A percentile compares a stretch with the other conserved stretches of the same genome.
Evolutionary conservation across 805 yeast genomes (phyloP).

Genomic region (Teunomyces stri): DNA sequence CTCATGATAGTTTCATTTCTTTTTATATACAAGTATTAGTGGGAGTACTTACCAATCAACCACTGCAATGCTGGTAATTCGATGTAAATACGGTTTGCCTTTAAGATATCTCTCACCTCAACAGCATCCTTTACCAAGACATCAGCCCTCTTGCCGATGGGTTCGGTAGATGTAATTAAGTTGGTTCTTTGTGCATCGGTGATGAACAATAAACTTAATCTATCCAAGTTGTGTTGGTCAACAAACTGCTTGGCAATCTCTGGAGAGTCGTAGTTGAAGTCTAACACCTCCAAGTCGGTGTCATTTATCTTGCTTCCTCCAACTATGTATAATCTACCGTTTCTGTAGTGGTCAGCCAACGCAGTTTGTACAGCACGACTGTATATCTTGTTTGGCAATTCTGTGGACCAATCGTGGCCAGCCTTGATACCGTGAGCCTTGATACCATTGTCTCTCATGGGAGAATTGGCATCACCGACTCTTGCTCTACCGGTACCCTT

Average conservation of each 20-base stretch:
- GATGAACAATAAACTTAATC: slow-evolving; percentile 63
- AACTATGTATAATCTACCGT: slow-evolving; percentile 68
- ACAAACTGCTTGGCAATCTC: slow-evolving; percentile 51
- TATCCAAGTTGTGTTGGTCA: slow-evolving; percentile 46
- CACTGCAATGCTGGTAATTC: slow-evolving; percentile 72
- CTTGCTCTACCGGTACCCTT: slow-evolving; percentile 96
- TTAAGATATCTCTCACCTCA: slow-evolving; percentile 78
- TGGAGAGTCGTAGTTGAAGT: slow-evolving; percentile 39
- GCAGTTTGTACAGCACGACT: slow-evolving; percentile 77
- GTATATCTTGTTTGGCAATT: slow-evolving; percentile 71
- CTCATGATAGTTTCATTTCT: slow-evolving; percentile 2
- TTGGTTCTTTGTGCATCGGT: slow-evolving; percentile 60
- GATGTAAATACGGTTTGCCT: slow-evolving; percentile 71
- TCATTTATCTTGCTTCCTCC: slow-evolving; percentile 39
- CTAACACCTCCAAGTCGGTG: slow-evolving; percentile 23
- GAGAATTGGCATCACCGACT: slow-evolving; percentile 94
- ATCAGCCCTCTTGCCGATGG: slow-evolving; percentile 52
- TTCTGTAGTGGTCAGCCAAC: slow-evolving; percentile 73
- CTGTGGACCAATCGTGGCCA: slow-evolving; percentile 84
- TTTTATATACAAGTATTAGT: slow-evolving; percentile 16
- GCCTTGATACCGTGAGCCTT: slow-evolving; percentile 87
- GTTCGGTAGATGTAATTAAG: slow-evolving; percentile 56
- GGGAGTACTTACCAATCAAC: slow-evolving; percentile 37
- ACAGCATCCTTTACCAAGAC: slow-evolving; percentile 74
- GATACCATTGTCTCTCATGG: slow-evolving; percentile 86